Evolutionary conservation across 176 grass and related monocot species (phyloP), one percentile per base, ranked within the genome.

Genomic region (Oryza glumipatula): DNA sequence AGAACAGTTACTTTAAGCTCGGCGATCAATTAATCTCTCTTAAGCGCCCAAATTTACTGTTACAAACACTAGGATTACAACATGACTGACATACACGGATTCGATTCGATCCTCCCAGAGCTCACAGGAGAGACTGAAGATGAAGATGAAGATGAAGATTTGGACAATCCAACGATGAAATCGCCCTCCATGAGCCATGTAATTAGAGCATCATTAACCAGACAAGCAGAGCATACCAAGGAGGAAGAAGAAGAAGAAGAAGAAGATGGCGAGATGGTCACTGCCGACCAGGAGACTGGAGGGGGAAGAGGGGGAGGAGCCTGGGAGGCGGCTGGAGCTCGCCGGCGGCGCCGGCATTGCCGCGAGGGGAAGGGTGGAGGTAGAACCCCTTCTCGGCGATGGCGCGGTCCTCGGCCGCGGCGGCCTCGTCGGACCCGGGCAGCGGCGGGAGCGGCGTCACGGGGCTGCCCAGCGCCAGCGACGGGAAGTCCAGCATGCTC

Each of bases 381-480:
- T 97, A 97, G 85, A 91, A 97, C 0, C 92, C 92, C 78, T 97
- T 97, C 78, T 90, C 92, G 43, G 95, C 95, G 85, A 97, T 97
- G 82, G 95, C 95, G 84, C 91, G 86, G 80, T 97, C 95, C 91
- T 97, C 95, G 43, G 95, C 95, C 2, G 87, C 82, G 1, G 80
- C 74, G 12, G 95, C 95, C 35, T 89, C 92, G 51, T 67, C 14
- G 41, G 95, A 92, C 49, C 90, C 90, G 0, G 92, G 83, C n/a
- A 89, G 92, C 11, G 88, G 90, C 78, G 89, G 87, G 39, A 94
- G 82, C 85, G 93, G 87, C 87, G 93, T 94, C 78, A 94, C 93
- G 47, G 93, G 93, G 85, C 93, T 94, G 33, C 85, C 89, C 17
- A 94, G 89, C 74, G 80, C 87, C 65, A 94, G 81, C 46, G 93